Evolutionary conservation across 768 basidiomycete genomes (phyloP).

Genomic region (Chalciporus pseudorubinellus): DNA sequence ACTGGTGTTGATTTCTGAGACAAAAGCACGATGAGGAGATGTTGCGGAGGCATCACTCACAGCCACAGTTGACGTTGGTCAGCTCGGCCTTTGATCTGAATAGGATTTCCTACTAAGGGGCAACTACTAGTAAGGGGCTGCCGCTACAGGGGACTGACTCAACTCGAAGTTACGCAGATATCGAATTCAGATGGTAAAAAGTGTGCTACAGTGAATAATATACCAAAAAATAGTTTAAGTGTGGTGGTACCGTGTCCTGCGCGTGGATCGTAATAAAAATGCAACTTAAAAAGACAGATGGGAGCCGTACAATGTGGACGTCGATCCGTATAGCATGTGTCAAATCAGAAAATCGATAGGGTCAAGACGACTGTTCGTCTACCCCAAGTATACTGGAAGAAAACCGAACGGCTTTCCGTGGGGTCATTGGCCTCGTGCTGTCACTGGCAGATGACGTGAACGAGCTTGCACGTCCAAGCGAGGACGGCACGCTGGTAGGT

Average conservation of each 20-base stretch:
- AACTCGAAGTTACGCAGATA: neutral
- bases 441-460: constrained; percentile 33
- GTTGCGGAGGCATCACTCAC: constrained; percentile 12
- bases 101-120: no score
- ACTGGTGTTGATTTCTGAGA: constrained; percentile 4
- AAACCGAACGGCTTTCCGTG: constrained; percentile 63
- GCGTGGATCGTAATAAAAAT: constrained; percentile 23
- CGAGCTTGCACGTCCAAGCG: constrained; percentile 32
- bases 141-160: no score
- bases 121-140: no score
- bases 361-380: constrained; percentile 20
- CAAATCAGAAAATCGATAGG: neutral
- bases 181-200: constrained; percentile 5
- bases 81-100: neutral
- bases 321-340: constrained; percentile 3
- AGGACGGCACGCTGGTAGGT: constrained; percentile 35
- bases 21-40: neutral
- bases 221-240: constrained; percentile 25
- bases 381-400: constrained; percentile 42
- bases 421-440: constrained; percentile 40
- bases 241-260: constrained; percentile 8
- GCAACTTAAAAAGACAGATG: constrained; percentile 15
- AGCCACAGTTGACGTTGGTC: constrained; percentile 22
- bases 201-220: constrained; percentile 34
- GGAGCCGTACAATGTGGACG: neutral